Evolutionary conservation across 2,329 filamentous ascomycete genomes (phyloP).

Genomic region (Aspergillus niger): DNA sequence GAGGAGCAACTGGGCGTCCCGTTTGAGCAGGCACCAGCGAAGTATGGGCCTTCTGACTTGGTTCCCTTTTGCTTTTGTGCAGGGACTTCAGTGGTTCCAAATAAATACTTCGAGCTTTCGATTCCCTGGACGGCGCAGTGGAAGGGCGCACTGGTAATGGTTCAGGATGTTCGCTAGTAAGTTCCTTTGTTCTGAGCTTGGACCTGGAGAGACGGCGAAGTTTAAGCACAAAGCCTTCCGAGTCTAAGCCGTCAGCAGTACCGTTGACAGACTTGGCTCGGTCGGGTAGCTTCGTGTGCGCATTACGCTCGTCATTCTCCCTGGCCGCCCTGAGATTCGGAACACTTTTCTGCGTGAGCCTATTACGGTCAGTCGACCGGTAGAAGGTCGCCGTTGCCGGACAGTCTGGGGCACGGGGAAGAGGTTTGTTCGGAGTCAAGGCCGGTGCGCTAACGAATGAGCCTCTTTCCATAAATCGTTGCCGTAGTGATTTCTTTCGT

Average conservation of each 20-base stretch:
- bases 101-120: conserved; percentile 29
- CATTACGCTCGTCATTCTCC: conserved; percentile 14
- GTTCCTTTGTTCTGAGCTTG: conserved; percentile 22
- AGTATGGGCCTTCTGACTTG: conserved; percentile 15
- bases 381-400: conserved; percentile 10
- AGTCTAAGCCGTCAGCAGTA: conserved; percentile 14
- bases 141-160: conserved; percentile 23
- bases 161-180: conserved; percentile 20
- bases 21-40: conserved; percentile 2
- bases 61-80: conserved; percentile 21
- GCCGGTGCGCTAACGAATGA: conserved; percentile 9
- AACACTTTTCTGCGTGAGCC: conserved; percentile 19
- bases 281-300: conserved; percentile 17
- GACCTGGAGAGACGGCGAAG: conserved; percentile 28
- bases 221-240: conserved; percentile 18
- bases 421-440: conserved; percentile 30
- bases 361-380: conserved; percentile 15
- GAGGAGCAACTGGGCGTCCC: conserved; percentile 9
- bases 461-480: conserved; percentile 27
- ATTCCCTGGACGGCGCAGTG: conserved; percentile 29
- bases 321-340: conserved; percentile 20
- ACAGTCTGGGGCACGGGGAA: conserved; percentile 31
- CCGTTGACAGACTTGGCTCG: conserved; percentile 30
- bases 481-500: conserved; percentile 27
- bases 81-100: conserved; percentile 30